phyloP scores from a whole-genome alignment of 768 basidiomycete species.

The Dacryopinax spathularia region DNA sequence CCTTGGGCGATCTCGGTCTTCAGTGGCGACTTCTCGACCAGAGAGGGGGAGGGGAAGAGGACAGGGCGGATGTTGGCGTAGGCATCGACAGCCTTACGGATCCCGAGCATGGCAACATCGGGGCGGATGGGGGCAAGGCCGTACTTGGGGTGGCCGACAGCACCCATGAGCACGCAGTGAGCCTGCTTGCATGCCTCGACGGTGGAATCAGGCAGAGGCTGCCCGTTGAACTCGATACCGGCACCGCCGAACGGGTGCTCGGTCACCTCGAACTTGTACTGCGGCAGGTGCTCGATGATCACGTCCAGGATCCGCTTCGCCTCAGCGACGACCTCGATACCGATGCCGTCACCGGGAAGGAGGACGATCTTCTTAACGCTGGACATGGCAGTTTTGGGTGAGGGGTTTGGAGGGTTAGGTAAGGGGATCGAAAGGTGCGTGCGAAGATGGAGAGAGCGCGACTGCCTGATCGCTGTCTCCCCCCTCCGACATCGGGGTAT shows the following conservation, averaged over 20 bases:
- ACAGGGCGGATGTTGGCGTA: constrained; percentile 38
- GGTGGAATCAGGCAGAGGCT: background rate
- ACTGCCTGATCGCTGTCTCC: background rate
- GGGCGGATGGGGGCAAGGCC: background rate
- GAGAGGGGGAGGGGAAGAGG: constrained; percentile 20
- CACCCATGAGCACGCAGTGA: constrained; percentile 2
- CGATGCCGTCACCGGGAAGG: constrained; percentile 43
- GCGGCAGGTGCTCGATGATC: background rate
- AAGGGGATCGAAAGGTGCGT: background rate
- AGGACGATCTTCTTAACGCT: constrained; percentile 30
- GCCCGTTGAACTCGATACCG: background rate
- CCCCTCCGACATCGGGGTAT: background rate
- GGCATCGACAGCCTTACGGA: constrained; percentile 40
- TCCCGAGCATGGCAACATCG: constrained; percentile 32
- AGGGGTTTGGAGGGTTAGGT: background rate
- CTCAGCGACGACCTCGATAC: constrained; percentile 38
- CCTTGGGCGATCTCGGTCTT: background rate
- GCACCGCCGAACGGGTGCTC: background rate
- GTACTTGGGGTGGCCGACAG: constrained; percentile 4
- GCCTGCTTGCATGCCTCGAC: constrained; percentile 1
- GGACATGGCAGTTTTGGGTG: background rate
- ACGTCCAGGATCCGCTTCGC: constrained; percentile 31
- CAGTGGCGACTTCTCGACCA: background rate
- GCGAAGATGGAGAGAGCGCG: background rate
- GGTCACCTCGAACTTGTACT: background rate